These are phyloP conservation scores for Cryptosporidium sp. DNA, from an alignment of 169 alveolate species.

Conservation along the genomic window DNA sequence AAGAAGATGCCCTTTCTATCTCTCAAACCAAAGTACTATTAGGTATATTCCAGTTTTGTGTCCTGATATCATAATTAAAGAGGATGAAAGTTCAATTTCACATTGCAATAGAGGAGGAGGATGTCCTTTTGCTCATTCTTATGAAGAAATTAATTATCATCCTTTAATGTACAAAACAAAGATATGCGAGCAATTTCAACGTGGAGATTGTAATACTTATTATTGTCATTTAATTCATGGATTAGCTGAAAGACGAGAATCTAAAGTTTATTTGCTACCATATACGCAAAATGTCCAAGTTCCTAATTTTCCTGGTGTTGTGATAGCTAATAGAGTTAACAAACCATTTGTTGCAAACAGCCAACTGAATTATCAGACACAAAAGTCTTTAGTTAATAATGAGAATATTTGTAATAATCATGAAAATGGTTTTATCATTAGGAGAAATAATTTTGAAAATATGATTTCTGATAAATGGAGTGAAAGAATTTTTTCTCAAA, in stretches of 20 bases:
- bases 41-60: constrained; percentile 89
- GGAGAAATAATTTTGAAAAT: constrained; percentile 3
- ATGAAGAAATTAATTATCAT: constrained; percentile 91
- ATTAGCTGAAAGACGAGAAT: constrained; percentile 83
- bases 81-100: constrained; percentile 84
- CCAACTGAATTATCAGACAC: not conserved
- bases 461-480: constrained; percentile 29
- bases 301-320: constrained; percentile 70
- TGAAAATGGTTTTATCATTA: not conserved
- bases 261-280: constrained; percentile 84
- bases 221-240: constrained; percentile 90
- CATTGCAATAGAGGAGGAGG: constrained; percentile 88
- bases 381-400: not conserved
- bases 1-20: constrained; percentile 87
- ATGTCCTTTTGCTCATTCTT: constrained; percentile 92
- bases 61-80: constrained; percentile 81
- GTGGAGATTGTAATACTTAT: constrained; percentile 86
- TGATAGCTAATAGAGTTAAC: constrained; percentile 29
- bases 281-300: constrained; percentile 79
- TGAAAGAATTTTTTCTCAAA: constrained; percentile 36
- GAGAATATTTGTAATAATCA: constrained; percentile 12
- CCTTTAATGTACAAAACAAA: constrained; percentile 91
- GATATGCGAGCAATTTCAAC: constrained; percentile 85
- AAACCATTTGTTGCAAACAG: not conserved
- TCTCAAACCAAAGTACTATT: constrained; percentile 82